Conservation (phyloP, 805 yeast genomes). For the Starmera caribaea region DNA sequence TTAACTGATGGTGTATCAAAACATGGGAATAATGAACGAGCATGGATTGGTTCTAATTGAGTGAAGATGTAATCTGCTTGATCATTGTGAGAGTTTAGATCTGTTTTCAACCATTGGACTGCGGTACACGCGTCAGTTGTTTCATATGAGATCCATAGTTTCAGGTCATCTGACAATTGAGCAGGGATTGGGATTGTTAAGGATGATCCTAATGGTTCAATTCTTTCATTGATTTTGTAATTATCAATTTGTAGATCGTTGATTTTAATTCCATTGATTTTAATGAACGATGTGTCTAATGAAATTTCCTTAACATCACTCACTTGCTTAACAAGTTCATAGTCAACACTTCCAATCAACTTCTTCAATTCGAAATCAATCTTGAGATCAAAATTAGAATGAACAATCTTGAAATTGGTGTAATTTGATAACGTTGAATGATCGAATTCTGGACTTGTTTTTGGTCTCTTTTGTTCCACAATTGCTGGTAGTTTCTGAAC, state of each 20-base stretch:
- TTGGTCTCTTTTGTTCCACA: constrained; percentile 22
- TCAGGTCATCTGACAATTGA: constrained; percentile 3
- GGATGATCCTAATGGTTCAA: constrained; percentile 53
- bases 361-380: constrained; percentile 45
- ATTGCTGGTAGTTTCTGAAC: constrained; percentile 14
- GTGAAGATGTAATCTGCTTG: constrained; percentile 46
- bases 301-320: constrained; percentile 28
- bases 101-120: constrained; percentile 66
- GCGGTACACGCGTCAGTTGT: constrained; percentile 79
- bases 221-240: constrained; percentile 29
- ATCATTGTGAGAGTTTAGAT: constrained; percentile 58
- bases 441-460: constrained; percentile 43
- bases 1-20: constrained; percentile 88
- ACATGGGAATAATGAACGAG: constrained; percentile 79
- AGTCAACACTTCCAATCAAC: constrained; percentile 47
- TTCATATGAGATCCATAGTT: constrained; percentile 32
- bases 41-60: constrained; percentile 88
- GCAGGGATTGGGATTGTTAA: constrained; percentile 25
- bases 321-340: constrained; percentile 24
- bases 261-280: constrained; percentile 33
- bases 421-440: constrained; percentile 78
- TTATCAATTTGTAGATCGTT: constrained; percentile 22
- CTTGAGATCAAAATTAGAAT: constrained; percentile 42
- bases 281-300: constrained; percentile 62
- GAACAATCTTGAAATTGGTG: constrained; percentile 34